Conservation (phyloP, 371 early-diverging fungal genomes). For the Aphelidium insulamus region DNA sequence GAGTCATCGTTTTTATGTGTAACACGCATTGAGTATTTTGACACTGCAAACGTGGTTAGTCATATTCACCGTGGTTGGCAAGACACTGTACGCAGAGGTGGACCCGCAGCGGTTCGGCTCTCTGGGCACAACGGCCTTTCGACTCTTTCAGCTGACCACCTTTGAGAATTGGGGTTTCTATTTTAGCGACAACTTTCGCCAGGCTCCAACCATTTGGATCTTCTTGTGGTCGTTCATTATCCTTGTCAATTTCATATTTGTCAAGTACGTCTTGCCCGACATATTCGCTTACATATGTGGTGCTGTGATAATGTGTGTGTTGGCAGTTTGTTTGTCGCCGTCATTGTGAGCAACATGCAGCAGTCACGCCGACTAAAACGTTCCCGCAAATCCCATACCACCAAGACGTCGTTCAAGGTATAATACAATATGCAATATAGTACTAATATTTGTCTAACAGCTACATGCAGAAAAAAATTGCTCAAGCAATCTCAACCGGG, state of each 20-base stretch:
- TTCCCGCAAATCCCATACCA: no score
- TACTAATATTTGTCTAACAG: no score
- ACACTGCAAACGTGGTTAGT: conserved; percentile 1
- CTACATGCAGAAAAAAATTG: no score
- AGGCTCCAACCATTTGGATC: conserved; percentile 1
- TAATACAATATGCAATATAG: no score
- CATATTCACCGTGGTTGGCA: conserved; percentile 8
- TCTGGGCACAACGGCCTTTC: conserved; percentile 5
- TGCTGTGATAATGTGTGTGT: background rate
- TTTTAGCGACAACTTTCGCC: conserved; percentile 4
- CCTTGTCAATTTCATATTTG: background rate
- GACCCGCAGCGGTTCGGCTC: conserved; percentile 9
- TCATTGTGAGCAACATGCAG: conserved; percentile 12
- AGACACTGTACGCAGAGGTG: conserved; percentile 2
- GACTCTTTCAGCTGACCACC: conserved; percentile 9
- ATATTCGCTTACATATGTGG: background rate
- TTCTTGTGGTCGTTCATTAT: conserved; percentile 2
- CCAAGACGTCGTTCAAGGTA: no score
- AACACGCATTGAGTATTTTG: background rate
- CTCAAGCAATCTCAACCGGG: no score
- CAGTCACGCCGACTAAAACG: no score
- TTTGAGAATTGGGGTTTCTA: conserved; percentile 7
- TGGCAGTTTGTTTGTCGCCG: conserved; percentile 9
- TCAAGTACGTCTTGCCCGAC: background rate
- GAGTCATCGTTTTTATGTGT: background rate